A percentile compares a stretch with the other conserved stretches of the same genome.
These are phyloP conservation scores for Fusarium sp. DNA, from an alignment of 2,329 filamentous ascomycete species.

Conservation along the genomic window DNA sequence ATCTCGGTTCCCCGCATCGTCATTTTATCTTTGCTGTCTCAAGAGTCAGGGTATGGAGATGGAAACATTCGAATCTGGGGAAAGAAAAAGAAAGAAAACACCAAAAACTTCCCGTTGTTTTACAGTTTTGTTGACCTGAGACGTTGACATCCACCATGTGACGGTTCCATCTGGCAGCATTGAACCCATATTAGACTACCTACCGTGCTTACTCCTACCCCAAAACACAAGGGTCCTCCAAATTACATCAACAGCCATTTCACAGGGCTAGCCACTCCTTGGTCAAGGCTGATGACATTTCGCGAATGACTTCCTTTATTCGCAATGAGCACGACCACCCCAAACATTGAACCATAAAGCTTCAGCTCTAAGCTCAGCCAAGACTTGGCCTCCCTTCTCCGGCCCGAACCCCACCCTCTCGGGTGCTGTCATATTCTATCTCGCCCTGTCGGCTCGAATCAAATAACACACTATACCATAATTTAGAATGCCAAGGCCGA, in stretches of 20 bases:
- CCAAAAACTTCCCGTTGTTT: background rate
- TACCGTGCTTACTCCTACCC: background rate
- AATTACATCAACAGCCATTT: conserved; percentile 1
- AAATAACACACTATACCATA: background rate
- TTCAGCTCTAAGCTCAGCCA: conserved; percentile 3
- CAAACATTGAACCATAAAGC: background rate
- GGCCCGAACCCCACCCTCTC: conserved; percentile 10
- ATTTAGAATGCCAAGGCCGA: conserved; percentile 18
- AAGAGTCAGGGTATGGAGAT: conserved; percentile 9
- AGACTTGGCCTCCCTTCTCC: conserved; percentile 2
- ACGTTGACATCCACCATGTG: background rate
- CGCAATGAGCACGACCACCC: background rate
- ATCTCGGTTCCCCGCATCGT: conserved; percentile 35
- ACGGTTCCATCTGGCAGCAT: background rate
- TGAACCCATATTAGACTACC: background rate
- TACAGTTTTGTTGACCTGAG: background rate
- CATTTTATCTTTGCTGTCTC: conserved; percentile 1
- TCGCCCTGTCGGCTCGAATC: background rate
- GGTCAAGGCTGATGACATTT: background rate
- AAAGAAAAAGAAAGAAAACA: conserved; percentile 15
- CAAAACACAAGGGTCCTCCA: conserved; percentile 2
- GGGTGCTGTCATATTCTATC: background rate
- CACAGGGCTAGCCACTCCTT: background rate
- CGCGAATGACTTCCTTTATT: background rate
- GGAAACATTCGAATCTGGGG: conserved; percentile 13